phyloP scores from a whole-genome alignment of 2,329 filamentous ascomycete genomes.

The Fusarium sp. region DNA sequence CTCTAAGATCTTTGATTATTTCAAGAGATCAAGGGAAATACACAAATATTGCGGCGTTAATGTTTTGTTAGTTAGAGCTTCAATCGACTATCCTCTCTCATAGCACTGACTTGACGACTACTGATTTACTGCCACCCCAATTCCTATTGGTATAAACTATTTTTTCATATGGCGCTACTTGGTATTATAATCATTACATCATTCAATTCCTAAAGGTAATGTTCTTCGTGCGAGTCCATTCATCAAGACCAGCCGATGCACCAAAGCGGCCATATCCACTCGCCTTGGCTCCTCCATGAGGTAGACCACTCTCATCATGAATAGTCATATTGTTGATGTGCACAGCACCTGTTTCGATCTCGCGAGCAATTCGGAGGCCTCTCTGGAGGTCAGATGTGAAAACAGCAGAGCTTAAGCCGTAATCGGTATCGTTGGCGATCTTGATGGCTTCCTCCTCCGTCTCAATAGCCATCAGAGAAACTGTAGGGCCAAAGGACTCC shows the following conservation, averaged over 20 bases:
- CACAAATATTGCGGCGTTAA: no score
- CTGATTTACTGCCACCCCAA: no score
- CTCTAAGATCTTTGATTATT: neutral
- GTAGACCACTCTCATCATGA: conserved; percentile 69
- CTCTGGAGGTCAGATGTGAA: conserved; percentile 74
- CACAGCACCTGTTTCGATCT: conserved; percentile 72
- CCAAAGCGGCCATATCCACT: conserved; percentile 72
- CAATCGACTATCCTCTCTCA: accelerated
- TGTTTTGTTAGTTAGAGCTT: neutral
- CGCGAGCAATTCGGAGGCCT: conserved; percentile 66
- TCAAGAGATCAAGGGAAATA: accelerated
- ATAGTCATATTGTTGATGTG: conserved; percentile 73
- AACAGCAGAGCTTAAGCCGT: conserved; percentile 74
- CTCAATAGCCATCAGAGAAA: conserved; percentile 72
- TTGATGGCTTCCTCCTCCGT: conserved; percentile 75
- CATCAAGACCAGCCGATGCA: conserved; percentile 59
- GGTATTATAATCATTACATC: neutral
- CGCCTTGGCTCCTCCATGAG: conserved; percentile 71
- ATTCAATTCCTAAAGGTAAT: conserved; percentile 61
- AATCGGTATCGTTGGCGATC: conserved; percentile 83
- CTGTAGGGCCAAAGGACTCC: conserved; percentile 81
- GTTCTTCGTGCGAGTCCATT: conserved; percentile 71
- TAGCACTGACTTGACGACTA: accelerated
- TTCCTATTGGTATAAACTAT: neutral
- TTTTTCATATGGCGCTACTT: neutral